A percentile compares a stretch with the other conserved stretches of the same genome.
Evolutionary conservation across 2,329 filamentous ascomycete species (phyloP).

Genomic region (Amesomyces nigricolor): DNA sequence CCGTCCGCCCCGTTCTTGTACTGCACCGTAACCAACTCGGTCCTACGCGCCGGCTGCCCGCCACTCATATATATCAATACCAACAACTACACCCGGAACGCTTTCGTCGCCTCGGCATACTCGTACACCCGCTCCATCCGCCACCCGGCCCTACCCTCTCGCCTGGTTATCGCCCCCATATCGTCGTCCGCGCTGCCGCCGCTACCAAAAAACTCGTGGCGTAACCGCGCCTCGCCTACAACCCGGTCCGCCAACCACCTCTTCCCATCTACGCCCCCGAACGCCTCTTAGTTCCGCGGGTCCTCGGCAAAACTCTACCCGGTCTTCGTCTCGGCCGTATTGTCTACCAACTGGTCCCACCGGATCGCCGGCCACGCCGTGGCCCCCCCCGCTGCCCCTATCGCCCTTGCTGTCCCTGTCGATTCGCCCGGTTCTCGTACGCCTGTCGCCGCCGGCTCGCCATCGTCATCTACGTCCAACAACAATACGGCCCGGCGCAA

Average conservation of each 20-base stretch:
- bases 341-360: slow-evolving; percentile 7
- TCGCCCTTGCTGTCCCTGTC: no score
- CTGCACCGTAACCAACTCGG: no score
- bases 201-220: background rate
- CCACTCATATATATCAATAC: background rate
- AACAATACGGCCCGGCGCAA: slow-evolving; percentile 8
- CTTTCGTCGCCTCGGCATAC: background rate
- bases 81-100: slow-evolving; percentile 8
- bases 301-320: slow-evolving; percentile 6
- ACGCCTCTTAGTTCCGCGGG: slow-evolving; percentile 3
- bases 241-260: slow-evolving; percentile 4
- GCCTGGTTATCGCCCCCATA: no score
- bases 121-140: no score
- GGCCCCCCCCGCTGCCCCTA: background rate
- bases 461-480: background rate
- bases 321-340: slow-evolving; percentile 3
- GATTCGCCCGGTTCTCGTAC: no score
- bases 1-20: no score
- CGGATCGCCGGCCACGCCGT: slow-evolving; percentile 2
- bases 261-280: slow-evolving; percentile 1
- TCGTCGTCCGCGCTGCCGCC: background rate
- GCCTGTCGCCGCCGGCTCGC: background rate
- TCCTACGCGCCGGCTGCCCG: no score
- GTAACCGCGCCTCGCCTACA: slow-evolving; percentile 1
- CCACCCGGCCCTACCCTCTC: no score